Conservation (phyloP, 2,329 filamentous ascomycete genomes). For the Chalaropsis thielavioides region DNA sequence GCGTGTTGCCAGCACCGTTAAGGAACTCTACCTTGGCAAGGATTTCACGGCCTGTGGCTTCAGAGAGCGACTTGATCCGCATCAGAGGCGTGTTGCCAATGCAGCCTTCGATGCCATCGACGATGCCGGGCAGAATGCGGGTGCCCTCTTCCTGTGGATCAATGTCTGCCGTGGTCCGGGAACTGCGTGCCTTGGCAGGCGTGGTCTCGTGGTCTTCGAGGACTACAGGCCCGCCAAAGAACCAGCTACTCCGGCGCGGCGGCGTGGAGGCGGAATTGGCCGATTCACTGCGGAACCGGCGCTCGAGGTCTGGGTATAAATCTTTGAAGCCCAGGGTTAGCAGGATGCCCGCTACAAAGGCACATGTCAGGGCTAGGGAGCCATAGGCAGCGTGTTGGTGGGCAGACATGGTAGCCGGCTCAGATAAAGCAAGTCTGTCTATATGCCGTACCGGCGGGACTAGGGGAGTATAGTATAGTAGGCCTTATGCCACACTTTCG, state of each 20-base stretch:
- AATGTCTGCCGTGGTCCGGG: slow-evolving; percentile 20
- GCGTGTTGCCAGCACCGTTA: slow-evolving; percentile 84
- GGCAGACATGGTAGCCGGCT: slow-evolving; percentile 36
- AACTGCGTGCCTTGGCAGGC: background rate
- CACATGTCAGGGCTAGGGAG: slow-evolving; percentile 50
- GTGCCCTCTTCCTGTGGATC: slow-evolving; percentile 22
- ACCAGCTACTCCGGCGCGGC: slow-evolving; percentile 28
- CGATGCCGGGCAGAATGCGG: slow-evolving; percentile 27
- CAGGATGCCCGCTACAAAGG: slow-evolving; percentile 64
- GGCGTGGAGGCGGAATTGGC: slow-evolving; percentile 17
- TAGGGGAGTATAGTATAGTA: background rate
- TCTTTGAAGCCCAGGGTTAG: slow-evolving; percentile 68
- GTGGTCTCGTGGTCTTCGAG: slow-evolving; percentile 11
- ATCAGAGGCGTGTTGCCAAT: slow-evolving; percentile 91
- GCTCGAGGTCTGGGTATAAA: slow-evolving; percentile 59
- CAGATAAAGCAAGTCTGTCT: background rate
- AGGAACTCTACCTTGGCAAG: slow-evolving; percentile 92
- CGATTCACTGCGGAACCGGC: slow-evolving; percentile 37
- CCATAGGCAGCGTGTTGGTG: slow-evolving; percentile 49
- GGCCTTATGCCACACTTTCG: background rate
- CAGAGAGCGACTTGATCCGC: slow-evolving; percentile 69
- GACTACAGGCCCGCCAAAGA: slow-evolving; percentile 35
- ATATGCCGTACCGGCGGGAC: background rate
- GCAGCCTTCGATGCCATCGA: slow-evolving; percentile 72
- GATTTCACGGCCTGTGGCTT: slow-evolving; percentile 76